Evolutionary conservation across 768 basidiomycete genomes (phyloP), one percentile per base, ranked within the genome.

Genomic region (Collybiopsis luxurians): DNA sequence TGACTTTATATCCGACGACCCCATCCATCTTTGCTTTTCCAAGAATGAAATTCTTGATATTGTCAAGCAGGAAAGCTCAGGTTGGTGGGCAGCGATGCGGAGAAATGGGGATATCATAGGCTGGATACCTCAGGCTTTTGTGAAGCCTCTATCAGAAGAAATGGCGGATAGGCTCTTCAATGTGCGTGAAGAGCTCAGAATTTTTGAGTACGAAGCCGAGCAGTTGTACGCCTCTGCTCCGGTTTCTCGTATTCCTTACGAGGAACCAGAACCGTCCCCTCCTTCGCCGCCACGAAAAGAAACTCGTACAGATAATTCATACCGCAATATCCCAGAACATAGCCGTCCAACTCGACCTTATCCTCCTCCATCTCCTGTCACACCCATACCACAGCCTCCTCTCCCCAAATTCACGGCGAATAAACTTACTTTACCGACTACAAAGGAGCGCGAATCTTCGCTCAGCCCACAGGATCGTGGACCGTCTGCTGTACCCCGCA

Each of bases 41-140:
- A 80, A 81, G 71, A 81, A 83, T 59, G 89, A 91, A 60, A 79
- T 90, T 21, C 70, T 92, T 27, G 79, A 82, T 23, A 73, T 92
- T 51, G 75, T 92, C 44, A 84, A 83, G 68, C 77, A 81, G 67
- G 87, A 90, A 67, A 76, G 79, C 12, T 81, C 84, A 1, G 90
- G 90, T 10, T 92, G 89, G 90, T 92, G 89, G 88, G 89, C 87
- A 19, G 90, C 89, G 19, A 79, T 87, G 71, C 75, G 82, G 23
- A 70, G 71, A 11, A 75, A 75, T 36, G 79, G 79, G 12, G 72
- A 78, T 48, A 66, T 70, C 31, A 76, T 89, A 30, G 88, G 90
- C 45, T 92, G 90, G 90, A 84, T 92, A 57, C 90, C 90, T 10
- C 79, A 82, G 60, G 82, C 85, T 1, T 92, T 82, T 67, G 87